A percentile compares a stretch with the other conserved stretches of the same genome.
Evolutionary conservation across 2,329 filamentous ascomycete species (phyloP).

Genomic region (Mycosphaerella sp.): DNA sequence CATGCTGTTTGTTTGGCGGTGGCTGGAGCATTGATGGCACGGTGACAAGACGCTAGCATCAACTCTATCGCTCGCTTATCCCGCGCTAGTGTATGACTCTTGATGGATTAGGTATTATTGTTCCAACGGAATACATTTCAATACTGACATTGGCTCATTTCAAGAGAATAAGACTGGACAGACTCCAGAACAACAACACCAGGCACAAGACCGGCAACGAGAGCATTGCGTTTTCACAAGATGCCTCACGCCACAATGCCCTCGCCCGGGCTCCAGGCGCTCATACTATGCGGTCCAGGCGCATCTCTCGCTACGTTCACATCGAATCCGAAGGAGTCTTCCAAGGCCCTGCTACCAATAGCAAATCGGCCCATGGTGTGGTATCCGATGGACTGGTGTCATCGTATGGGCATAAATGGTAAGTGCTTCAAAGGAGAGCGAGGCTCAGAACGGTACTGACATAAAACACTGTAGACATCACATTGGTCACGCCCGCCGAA

Average conservation of each 20-base stretch:
- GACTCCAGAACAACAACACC: not conserved
- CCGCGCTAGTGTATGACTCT: too few species aligned
- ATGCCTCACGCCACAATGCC: slow-evolving; percentile 77
- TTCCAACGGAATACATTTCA: too few species aligned
- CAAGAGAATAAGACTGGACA: not conserved
- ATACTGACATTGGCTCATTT: too few species aligned
- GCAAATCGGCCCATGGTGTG: slow-evolving; percentile 85
- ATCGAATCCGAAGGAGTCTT: slow-evolving; percentile 69
- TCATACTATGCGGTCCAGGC: slow-evolving; percentile 77
- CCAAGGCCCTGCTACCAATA: slow-evolving; percentile 74
- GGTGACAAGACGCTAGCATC: too few species aligned
- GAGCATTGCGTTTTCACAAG: not conserved
- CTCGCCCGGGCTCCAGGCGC: slow-evolving; percentile 69
- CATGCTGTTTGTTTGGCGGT: too few species aligned
- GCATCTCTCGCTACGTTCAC: slow-evolving; percentile 79
- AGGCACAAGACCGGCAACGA: not conserved
- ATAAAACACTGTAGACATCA: slow-evolving; percentile 36
- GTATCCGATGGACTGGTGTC: slow-evolving; percentile 82
- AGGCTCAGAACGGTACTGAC: not conserved
- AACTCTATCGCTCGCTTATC: too few species aligned
- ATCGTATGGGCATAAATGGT: slow-evolving; percentile 72
- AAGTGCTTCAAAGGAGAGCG: not conserved
- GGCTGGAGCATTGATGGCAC: too few species aligned
- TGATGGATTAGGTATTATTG: too few species aligned
- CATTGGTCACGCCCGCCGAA: slow-evolving; percentile 52